These are phyloP conservation scores for Bruguiera gymnorhiza DNA, from an alignment of 345 rosid species.

Conservation along the genomic window DNA sequence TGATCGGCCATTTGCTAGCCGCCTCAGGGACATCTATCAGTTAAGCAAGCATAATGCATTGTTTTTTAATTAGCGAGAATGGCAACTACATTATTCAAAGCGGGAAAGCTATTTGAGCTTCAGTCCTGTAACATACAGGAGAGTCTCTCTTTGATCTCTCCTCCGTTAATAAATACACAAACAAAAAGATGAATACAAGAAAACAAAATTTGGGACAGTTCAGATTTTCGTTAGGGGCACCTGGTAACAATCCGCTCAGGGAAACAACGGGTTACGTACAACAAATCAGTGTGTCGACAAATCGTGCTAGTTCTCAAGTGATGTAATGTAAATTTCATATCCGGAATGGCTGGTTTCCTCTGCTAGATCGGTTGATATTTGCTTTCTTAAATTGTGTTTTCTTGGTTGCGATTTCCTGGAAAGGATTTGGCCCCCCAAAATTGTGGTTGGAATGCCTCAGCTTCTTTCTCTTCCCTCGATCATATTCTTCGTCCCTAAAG, in stretches of 20 bases:
- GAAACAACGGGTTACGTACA: conserved; percentile 12
- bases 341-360: conserved; percentile 52
- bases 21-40: no score
- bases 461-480: conserved; percentile 90
- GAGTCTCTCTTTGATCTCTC: background rate
- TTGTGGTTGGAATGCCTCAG: conserved; percentile 37
- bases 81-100: no score
- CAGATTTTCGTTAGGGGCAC: background rate
- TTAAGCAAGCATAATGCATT: no score
- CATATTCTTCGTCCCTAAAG: conserved; percentile 91
- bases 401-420: conserved; percentile 61
- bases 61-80: no score
- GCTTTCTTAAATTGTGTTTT: conserved; percentile 43
- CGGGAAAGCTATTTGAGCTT: no score
- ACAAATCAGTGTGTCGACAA: conserved; percentile 19
- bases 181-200: no score
- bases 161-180: background rate
- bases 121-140: no score
- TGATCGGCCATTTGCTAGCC: no score
- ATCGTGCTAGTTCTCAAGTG: conserved; percentile 12
- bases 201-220: conserved; percentile 3
- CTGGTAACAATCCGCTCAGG: background rate
- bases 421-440: conserved; percentile 63
- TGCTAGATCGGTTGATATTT: conserved; percentile 26
- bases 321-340: conserved; percentile 24